Evolutionary conservation across 805 yeast genomes (phyloP).

Genomic region (Candida coquimbonensis): DNA sequence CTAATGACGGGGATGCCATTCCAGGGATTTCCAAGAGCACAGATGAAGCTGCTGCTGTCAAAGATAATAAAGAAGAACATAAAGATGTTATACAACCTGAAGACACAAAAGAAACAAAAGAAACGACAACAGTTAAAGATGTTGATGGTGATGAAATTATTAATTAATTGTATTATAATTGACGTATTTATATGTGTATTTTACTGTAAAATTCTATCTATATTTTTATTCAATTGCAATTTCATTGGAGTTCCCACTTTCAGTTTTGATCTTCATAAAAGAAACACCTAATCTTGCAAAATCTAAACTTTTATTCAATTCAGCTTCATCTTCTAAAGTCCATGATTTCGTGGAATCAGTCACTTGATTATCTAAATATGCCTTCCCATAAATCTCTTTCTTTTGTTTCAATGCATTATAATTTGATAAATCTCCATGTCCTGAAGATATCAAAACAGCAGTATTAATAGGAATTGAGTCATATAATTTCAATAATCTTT

Average conservation of each 20-base stretch:
- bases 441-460: constrained; percentile 52
- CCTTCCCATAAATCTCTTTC: constrained; percentile 36
- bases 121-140: constrained; percentile 6
- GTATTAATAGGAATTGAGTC: constrained; percentile 50
- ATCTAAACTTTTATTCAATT: constrained; percentile 38
- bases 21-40: constrained; percentile 34
- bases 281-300: constrained; percentile 56
- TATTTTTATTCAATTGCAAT: neutral
- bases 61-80: neutral
- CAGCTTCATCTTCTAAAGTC: constrained; percentile 41
- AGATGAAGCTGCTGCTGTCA: constrained; percentile 12
- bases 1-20: constrained; percentile 35
- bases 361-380: constrained; percentile 28
- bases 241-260: neutral
- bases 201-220: too few species aligned
- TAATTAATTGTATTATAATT: neutral
- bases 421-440: constrained; percentile 50
- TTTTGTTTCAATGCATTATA: constrained; percentile 39
- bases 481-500: constrained; percentile 42
- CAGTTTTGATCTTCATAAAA: constrained; percentile 41
- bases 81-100: neutral
- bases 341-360: constrained; percentile 37
- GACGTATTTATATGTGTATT: neutral
- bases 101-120: neutral
- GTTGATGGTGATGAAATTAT: constrained; percentile 18